Conservation (phyloP, 768 basidiomycete species). For the Naganishia vishniacii region DNA sequence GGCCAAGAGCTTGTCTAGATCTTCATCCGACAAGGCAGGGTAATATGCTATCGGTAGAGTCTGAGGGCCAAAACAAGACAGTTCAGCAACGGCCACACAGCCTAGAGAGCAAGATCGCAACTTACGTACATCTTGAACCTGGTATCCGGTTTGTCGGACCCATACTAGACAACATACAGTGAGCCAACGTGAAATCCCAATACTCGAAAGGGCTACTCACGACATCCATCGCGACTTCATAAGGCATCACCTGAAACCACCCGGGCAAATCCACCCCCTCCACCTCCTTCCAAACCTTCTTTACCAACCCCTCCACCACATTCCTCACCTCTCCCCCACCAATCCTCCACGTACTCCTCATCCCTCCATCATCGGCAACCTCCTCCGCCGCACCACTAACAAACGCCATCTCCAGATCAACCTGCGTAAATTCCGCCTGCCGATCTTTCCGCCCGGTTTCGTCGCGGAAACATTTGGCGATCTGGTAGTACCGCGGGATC, state of each 20-base stretch:
- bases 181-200: too few species aligned
- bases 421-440: conserved; percentile 94
- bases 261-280: conserved; percentile 61
- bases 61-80: conserved; percentile 20
- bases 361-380: conserved; percentile 27
- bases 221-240: conserved; percentile 80
- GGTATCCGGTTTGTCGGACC: conserved; percentile 90
- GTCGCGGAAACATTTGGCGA: conserved; percentile 91
- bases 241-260: conserved; percentile 76
- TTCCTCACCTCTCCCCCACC: conserved; percentile 77
- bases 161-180: too few species aligned
- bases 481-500: conserved; percentile 84
- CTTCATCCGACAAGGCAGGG: conserved; percentile 42
- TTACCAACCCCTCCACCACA: conserved; percentile 69
- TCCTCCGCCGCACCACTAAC: conserved; percentile 67
- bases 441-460: conserved; percentile 91
- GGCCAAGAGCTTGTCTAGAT: conserved; percentile 43
- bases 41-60: conserved; percentile 48
- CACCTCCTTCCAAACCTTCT: conserved; percentile 67
- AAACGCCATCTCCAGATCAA: conserved; percentile 95
- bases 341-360: conserved; percentile 63
- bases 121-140: conserved; percentile 78
- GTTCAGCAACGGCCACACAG: too few species aligned
- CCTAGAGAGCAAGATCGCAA: conserved; percentile 16
- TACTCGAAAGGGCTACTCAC: conserved; percentile 56